Conservation (phyloP, 1,139 yeast genomes). For the Candida glucosophila region DNA sequence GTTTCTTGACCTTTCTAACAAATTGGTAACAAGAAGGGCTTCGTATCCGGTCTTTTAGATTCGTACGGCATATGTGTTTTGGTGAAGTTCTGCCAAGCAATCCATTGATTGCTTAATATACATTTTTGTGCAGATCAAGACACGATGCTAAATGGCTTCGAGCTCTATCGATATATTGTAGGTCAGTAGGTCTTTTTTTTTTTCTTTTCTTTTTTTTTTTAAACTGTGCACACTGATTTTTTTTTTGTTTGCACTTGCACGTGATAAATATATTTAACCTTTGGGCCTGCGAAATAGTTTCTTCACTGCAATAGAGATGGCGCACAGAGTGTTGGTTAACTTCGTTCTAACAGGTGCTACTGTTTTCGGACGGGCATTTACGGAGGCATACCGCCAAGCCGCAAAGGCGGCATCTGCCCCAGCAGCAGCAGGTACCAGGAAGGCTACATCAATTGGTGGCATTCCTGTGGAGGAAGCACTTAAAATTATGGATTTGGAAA, state of each 20-base stretch:
- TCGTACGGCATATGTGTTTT: slow-evolving; percentile 23
- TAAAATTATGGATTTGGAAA: slow-evolving; percentile 78
- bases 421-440: slow-evolving; percentile 41
- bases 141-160: slow-evolving; percentile 50
- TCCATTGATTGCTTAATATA: slow-evolving; percentile 1
- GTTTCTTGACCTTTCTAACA: slow-evolving; percentile 52
- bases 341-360: slow-evolving; percentile 91
- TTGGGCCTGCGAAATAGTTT: too few species aligned
- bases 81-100: slow-evolving; percentile 17
- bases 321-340: slow-evolving; percentile 84
- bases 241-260: too few species aligned
- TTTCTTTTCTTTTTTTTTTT: too few species aligned
- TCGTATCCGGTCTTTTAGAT: slow-evolving; percentile 76
- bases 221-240: too few species aligned
- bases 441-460: slow-evolving; percentile 56
- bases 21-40: slow-evolving; percentile 57
- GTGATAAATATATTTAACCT: too few species aligned
- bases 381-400: slow-evolving; percentile 97
- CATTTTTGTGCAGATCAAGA: slow-evolving; percentile 28
- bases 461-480: slow-evolving; percentile 83
- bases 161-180: slow-evolving; percentile 1
- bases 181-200: too few species aligned
- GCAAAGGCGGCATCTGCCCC: slow-evolving; percentile 70
- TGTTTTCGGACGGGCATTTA: slow-evolving; percentile 91
- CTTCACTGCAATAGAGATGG: slow-evolving; percentile 52